phyloP scores from a whole-genome alignment of 2,329 filamentous ascomycete genomes.

The Aspergillus ibericus region DNA sequence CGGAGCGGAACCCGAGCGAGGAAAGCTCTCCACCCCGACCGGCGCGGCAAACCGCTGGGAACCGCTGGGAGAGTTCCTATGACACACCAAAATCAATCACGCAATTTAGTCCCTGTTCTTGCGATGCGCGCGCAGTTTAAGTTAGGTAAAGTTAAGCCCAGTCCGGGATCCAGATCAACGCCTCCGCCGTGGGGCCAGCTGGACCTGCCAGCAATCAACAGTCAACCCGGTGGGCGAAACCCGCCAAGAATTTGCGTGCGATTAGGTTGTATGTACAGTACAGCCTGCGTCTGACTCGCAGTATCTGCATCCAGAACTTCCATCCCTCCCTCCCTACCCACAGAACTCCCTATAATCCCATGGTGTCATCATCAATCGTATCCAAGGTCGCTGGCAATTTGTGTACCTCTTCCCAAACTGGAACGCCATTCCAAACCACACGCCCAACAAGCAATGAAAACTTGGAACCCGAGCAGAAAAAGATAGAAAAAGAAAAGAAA shows the following conservation, averaged over 20 bases:
- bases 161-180: background rate
- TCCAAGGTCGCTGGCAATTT: slow-evolving; percentile 22
- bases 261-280: slow-evolving; percentile 27
- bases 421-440: slow-evolving; percentile 15
- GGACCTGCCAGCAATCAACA: background rate
- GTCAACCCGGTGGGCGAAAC: background rate
- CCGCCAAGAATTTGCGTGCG: slow-evolving; percentile 5
- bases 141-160: slow-evolving; percentile 6
- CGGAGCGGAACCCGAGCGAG: slow-evolving; percentile 9
- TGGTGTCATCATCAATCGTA: slow-evolving; percentile 16
- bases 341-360: slow-evolving; percentile 22
- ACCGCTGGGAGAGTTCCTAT: slow-evolving; percentile 9
- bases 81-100: slow-evolving; percentile 32
- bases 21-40: slow-evolving; percentile 4
- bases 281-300: slow-evolving; percentile 19
- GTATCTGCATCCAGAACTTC: slow-evolving; percentile 21
- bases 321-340: slow-evolving; percentile 4
- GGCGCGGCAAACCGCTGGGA: slow-evolving; percentile 1
- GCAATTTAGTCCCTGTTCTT: slow-evolving; percentile 19
- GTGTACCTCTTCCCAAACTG: slow-evolving; percentile 14
- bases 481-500: too few relatives aligned
- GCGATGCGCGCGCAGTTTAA: background rate
- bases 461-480: background rate
- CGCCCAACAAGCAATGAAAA: background rate
- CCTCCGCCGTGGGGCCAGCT: background rate